A percentile compares a stretch with the other conserved stretches of the same genome.
Evolutionary conservation across 257 asterid species (phyloP).

Genomic region (Salvia hispanica): DNA sequence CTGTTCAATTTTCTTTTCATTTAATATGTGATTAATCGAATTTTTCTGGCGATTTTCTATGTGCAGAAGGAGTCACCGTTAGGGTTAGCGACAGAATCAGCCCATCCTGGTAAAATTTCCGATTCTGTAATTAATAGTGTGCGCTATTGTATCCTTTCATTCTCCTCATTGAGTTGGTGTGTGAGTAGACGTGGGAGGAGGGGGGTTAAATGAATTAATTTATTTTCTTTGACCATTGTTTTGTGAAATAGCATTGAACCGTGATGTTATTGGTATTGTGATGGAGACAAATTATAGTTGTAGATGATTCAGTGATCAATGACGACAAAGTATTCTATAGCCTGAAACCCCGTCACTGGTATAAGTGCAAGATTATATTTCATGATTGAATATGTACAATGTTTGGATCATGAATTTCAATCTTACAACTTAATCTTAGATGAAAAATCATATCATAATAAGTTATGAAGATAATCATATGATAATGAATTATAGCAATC

Average conservation of each 20-base stretch:
- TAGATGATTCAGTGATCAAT: background rate
- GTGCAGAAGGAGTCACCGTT: conserved; percentile 78
- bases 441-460: too few relatives aligned
- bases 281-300: background rate
- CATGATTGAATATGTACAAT: too few relatives aligned
- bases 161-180: background rate
- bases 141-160: background rate
- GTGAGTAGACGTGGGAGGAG: background rate
- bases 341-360: background rate
- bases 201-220: background rate
- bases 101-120: conserved; percentile 74
- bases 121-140: background rate
- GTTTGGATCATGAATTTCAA: too few relatives aligned
- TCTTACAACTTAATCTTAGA: too few relatives aligned
- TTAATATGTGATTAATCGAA: background rate
- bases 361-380: background rate
- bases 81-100: conserved; percentile 74
- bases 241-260: background rate
- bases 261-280: background rate
- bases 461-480: too few relatives aligned
- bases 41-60: background rate
- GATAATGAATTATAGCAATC: too few relatives aligned
- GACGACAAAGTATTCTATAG: too few relatives aligned
- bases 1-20: background rate
- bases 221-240: background rate